Evolutionary conservation across 441 rosid genomes (phyloP), one percentile per base, ranked within the genome.

Genomic region (Codiaeum variegatum): DNA sequence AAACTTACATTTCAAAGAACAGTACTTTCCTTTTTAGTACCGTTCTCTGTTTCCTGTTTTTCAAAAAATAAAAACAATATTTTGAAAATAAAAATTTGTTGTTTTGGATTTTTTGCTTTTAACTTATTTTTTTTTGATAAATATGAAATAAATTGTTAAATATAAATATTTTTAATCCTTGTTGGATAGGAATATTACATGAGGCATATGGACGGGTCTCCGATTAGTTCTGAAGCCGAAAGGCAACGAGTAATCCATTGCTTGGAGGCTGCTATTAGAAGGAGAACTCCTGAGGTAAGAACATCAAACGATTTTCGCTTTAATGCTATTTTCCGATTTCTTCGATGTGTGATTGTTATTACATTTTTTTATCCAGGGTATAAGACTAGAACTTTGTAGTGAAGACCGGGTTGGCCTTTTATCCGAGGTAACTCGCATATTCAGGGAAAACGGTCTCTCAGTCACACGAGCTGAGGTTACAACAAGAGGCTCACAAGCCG

Each of bases 151-250:
- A n/a, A n/a, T n/a, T n/a, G n/a, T 2, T 3, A 49, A 21, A 54
- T 0, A 54, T 1, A 21, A 0, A 31, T 60, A 46, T 10, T n/a
- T n/a, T n/a, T n/a, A n/a, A n/a, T n/a, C n/a, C n/a, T 18, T 77
- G 36, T 34, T 75, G 55, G 26, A 73, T 71, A 93, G 99, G 99
- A 95, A 67, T 95, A 91, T 77, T 95, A 86, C 78, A 93, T 95
- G 67, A 86, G 97, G 76, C 99, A 95, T 74, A 46, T 76, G 82
- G 98, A 95, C 80, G 98, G 97, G 36, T 82, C 88, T 31, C 97
- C 98, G 23, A 74, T 93, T 75, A 91, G 91, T 78, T 93, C 99
- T 0, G 97, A 95, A 77, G 95, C 94, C 0, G 99, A 95, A 88
- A 89, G 97, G 82, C 95, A 89, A 69, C 83, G 98, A 52, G 90